Evolutionary conservation across 2,329 filamentous ascomycete species (phyloP).

Genomic region (Colletotrichum karsti): DNA sequence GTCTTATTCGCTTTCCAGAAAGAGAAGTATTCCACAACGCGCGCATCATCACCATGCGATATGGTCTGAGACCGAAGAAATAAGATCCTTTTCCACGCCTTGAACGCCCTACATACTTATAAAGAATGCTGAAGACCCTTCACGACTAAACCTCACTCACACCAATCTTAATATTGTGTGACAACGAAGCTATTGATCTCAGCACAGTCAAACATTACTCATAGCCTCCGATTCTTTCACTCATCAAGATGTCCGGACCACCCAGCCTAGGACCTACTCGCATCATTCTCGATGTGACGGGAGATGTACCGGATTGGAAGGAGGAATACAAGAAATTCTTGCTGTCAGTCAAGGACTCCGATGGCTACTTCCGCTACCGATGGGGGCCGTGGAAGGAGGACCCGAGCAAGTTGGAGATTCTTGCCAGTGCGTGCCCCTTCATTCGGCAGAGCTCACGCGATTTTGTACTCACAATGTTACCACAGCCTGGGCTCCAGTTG

Average conservation of each 20-base stretch:
- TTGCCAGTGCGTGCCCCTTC: background rate
- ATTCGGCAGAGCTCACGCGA: background rate
- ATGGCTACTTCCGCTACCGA: conserved; percentile 25
- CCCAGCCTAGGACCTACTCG: conserved; percentile 3
- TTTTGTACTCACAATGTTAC: background rate
- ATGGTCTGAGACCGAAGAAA: background rate
- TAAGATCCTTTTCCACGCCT: background rate
- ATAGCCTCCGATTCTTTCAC: too few relatives aligned
- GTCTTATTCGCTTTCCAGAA: background rate
- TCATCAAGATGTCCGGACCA: conserved; percentile 3
- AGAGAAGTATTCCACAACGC: background rate
- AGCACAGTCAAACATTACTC: too few relatives aligned
- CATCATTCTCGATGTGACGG: conserved; percentile 7
- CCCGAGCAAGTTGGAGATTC: conserved; percentile 10
- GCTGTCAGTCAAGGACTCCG: conserved; percentile 6
- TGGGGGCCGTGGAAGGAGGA: conserved; percentile 25
- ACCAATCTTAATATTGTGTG: too few relatives aligned
- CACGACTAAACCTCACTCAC: too few relatives aligned
- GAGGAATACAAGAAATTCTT: conserved; percentile 24
- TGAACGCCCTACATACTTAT: background rate
- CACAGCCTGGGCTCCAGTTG: conserved; percentile 5
- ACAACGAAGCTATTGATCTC: too few relatives aligned
- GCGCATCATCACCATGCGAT: background rate
- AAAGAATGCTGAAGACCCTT: background rate
- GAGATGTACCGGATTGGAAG: conserved; percentile 25